A percentile compares a stretch with the other conserved stretches of the same genome.
Conservation (phyloP, 2,329 filamentous ascomycete genomes). For the Fusarium sp. region DNA sequence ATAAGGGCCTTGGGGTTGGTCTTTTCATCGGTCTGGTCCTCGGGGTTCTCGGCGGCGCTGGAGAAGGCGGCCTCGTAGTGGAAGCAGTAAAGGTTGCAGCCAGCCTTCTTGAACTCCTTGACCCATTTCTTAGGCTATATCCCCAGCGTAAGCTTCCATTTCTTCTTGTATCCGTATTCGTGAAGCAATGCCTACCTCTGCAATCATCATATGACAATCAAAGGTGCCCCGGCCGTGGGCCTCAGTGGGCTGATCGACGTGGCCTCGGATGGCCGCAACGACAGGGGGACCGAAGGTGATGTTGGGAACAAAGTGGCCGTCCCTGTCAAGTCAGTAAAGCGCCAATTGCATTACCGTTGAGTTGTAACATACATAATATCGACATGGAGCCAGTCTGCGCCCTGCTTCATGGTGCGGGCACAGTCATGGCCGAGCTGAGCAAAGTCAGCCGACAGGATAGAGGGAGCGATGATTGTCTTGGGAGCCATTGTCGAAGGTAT, state of each 20-base stretch:
- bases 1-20: slow-evolving; percentile 89
- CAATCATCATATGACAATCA: slow-evolving; percentile 99
- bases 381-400: slow-evolving; percentile 93
- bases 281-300: slow-evolving; percentile 97
- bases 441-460: slow-evolving; percentile 98
- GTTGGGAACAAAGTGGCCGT: slow-evolving; percentile 98
- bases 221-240: slow-evolving; percentile 88
- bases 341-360: not conserved
- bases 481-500: slow-evolving; percentile 74
- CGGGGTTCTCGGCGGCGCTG: slow-evolving; percentile 83
- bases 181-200: slow-evolving; percentile 72
- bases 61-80: slow-evolving; percentile 98
- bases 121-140: slow-evolving; percentile 96
- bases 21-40: slow-evolving; percentile 72
- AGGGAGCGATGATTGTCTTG: slow-evolving; percentile 93
- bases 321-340: slow-evolving; percentile 65
- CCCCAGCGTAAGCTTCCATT: slow-evolving; percentile 21
- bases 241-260: slow-evolving; percentile 79
- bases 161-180: not conserved
- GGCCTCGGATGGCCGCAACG: slow-evolving; percentile 89
- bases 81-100: slow-evolving; percentile 99
- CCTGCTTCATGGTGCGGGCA: slow-evolving; percentile 83
- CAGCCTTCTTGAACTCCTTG: slow-evolving; percentile 90
- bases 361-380: slow-evolving; percentile 77
- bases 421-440: slow-evolving; percentile 88